Base-by-base conservation (phyloP, 169 alveolate genomes). In the Plasmodium reichenowi region DNA sequence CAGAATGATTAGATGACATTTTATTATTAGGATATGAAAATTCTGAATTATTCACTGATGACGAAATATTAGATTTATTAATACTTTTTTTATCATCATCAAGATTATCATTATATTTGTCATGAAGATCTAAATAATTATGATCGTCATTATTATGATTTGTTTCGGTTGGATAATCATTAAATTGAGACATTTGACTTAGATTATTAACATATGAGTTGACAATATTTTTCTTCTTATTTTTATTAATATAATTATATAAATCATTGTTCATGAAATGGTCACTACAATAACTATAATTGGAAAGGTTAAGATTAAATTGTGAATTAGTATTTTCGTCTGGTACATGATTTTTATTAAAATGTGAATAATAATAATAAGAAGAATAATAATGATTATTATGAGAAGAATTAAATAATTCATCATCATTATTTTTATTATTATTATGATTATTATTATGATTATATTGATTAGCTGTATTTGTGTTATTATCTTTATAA, bases 201-300 rank as follows among this genome's bases (percentile, higher is more conserved):
- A 78, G 5, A 45, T 78, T 78, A 13, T 38, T 52, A 17, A 78
- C 54, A 59, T 78, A 78, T 0, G 89, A 66, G 6, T 66, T 66
- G 10, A 50, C 26, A 2, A 26, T 32, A 38, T 78, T 43, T 24
- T 66, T 66, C 0, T n/a, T 22, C 20, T 58, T 47, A 24, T 71
- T 43, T 7, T 78, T 32, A 32, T 64, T 67, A 20, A 66, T 64
- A 43, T 20, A 78, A 13, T 48, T 66, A 13, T 48, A 43, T 38
- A 66, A n/a, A 43, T 78, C 89, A n/a, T 66, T 64, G 26, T 29
- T 67, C 66, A 78, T 52, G 2, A 78, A 50, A 29, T 26, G 43
- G 0, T 78, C 89, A 66, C 70, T 78, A 24, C 89, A 78, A 15
- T 64, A 64, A 62, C 89, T 78, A 9, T 32, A 22, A 58, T 78